Conservation (phyloP, 345 rosid species). For the Conringia planisiliqua region DNA sequence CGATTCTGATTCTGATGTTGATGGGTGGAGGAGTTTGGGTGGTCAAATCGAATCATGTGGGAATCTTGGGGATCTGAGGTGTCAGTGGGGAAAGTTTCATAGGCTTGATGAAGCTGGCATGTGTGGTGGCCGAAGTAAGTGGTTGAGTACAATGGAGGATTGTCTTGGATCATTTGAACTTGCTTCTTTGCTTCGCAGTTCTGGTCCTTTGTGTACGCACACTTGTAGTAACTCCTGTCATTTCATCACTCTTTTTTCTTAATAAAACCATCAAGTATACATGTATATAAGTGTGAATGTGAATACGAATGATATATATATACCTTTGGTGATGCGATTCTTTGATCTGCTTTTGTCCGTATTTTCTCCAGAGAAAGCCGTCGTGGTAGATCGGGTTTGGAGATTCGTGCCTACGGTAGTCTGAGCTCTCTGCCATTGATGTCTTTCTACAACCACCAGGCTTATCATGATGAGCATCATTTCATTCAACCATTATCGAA, state of each 20-base stretch:
- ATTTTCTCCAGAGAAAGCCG: slow-evolving; percentile 56
- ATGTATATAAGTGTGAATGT: not conserved
- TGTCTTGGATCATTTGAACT: slow-evolving; percentile 38
- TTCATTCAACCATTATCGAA: not conserved
- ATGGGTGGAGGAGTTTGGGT: slow-evolving; percentile 2
- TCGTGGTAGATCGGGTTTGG: slow-evolving; percentile 39
- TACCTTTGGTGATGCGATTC: slow-evolving; percentile 44
- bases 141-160: slow-evolving; percentile 42
- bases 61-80: slow-evolving; percentile 15
- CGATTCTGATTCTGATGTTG: not conserved
- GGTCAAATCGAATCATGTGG: slow-evolving; percentile 33
- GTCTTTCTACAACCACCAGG: slow-evolving; percentile 21
- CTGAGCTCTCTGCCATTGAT: slow-evolving; percentile 33
- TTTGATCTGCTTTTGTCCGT: slow-evolving; percentile 54
- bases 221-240: slow-evolving; percentile 49
- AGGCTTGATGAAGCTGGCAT: slow-evolving; percentile 34
- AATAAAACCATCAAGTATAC: not conserved
- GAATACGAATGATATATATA: not conserved
- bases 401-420: slow-evolving; percentile 26
- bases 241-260: not conserved
- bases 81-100: slow-evolving; percentile 7
- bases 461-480: not conserved
- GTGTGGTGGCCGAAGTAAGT: slow-evolving; percentile 51
- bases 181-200: slow-evolving; percentile 55
- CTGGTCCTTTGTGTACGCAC: slow-evolving; percentile 49